Percentiles rank a stretch among this genome's conserved stretches.
These are phyloP conservation scores for Hyparrhenia diplandra DNA, from an alignment of 176 grass and related monocot species.

Conservation along the genomic window DNA sequence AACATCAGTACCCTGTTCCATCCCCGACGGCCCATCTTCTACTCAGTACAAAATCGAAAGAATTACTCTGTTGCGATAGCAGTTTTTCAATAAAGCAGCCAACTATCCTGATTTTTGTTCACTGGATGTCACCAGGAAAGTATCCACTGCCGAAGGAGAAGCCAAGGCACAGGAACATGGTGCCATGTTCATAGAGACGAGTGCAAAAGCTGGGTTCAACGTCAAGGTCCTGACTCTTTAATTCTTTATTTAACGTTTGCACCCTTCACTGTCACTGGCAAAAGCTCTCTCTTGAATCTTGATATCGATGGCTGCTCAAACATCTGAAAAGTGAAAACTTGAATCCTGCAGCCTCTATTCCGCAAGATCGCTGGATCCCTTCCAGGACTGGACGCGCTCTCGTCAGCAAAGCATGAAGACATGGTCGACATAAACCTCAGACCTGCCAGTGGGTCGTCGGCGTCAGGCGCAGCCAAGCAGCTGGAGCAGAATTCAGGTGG, in stretches of 20 bases:
- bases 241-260: neutral
- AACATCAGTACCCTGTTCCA: neutral
- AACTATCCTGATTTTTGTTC: neutral
- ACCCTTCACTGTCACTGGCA: neutral
- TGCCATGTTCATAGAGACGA: slow-evolving; percentile 85
- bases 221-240: slow-evolving; percentile 48
- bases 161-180: slow-evolving; percentile 56
- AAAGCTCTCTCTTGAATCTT: neutral
- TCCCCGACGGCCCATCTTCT: too few relatives aligned
- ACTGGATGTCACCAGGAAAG: slow-evolving; percentile 42
- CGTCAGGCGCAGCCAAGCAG: slow-evolving; percentile 3
- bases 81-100: neutral
- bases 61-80: neutral
- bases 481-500: slow-evolving; percentile 48
- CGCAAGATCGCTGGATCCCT: slow-evolving; percentile 69
- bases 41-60: neutral
- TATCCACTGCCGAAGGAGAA: slow-evolving; percentile 72
- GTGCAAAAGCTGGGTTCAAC: slow-evolving; percentile 82
- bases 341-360: slow-evolving; percentile 56
- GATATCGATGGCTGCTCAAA: neutral
- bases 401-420: slow-evolving; percentile 62
- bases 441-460: slow-evolving; percentile 24
- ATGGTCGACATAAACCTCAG: slow-evolving; percentile 81
- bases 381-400: slow-evolving; percentile 59
- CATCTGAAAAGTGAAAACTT: neutral